Evolutionary conservation across 1,139 yeast species (phyloP).

Genomic region (Nakaseomyces glabratus): DNA sequence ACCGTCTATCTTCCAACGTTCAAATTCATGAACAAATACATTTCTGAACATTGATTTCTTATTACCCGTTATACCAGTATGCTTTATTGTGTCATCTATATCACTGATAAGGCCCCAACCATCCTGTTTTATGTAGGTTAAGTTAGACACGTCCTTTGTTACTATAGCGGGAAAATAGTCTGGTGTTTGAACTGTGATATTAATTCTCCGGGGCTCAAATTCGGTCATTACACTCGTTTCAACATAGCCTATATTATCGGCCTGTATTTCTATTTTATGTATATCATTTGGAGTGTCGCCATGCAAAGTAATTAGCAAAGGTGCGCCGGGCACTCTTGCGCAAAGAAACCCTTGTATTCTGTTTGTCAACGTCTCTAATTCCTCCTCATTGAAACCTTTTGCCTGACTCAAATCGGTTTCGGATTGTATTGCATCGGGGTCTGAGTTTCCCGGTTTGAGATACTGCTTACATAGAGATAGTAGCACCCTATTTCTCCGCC

Average conservation of each 20-base stretch:
- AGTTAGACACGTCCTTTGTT: slow-evolving; percentile 9
- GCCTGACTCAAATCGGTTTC: not conserved
- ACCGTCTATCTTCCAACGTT: slow-evolving; percentile 62
- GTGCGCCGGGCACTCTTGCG: slow-evolving; percentile 46
- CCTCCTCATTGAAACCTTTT: slow-evolving; percentile 10
- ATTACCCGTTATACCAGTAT: slow-evolving; percentile 84
- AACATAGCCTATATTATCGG: slow-evolving; percentile 58
- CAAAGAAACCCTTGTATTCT: slow-evolving; percentile 55
- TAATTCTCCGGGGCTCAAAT: slow-evolving; percentile 46
- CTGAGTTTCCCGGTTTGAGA: slow-evolving; percentile 37
- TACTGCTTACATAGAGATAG: slow-evolving; percentile 64
- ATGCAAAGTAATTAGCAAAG: slow-evolving; percentile 39
- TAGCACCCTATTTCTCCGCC: slow-evolving; percentile 61
- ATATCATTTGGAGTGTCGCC: slow-evolving; percentile 36
- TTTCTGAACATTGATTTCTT: slow-evolving; percentile 74
- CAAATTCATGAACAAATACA: slow-evolving; percentile 57
- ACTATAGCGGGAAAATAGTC: slow-evolving; percentile 4
- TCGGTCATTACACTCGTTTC: slow-evolving; percentile 40
- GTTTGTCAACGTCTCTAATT: slow-evolving; percentile 38
- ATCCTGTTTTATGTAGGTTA: slow-evolving; percentile 19
- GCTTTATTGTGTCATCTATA: slow-evolving; percentile 87
- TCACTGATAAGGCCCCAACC: slow-evolving; percentile 77
- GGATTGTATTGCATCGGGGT: slow-evolving; percentile 13
- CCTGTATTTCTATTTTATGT: slow-evolving; percentile 15
- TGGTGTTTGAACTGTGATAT: slow-evolving; percentile 24